Base-by-base conservation (phyloP, 176 grass and related monocot species). In the Oryza nivara region DNA sequence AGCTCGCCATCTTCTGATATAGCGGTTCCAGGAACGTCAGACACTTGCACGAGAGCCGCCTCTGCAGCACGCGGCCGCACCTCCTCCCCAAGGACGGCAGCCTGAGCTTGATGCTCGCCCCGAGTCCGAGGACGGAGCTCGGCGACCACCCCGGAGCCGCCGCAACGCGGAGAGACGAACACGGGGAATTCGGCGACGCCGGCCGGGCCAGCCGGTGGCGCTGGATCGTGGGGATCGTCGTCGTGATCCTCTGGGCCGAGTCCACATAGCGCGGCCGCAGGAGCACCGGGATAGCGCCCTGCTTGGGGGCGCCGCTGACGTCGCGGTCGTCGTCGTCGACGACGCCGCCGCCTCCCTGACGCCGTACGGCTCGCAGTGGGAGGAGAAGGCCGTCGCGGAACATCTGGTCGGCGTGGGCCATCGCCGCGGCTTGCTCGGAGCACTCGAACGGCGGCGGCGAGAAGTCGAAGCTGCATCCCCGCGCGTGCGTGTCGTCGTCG, bases 331-430 rank as follows among this genome's bases (percentile, higher is more conserved):
- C 34, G 12, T 12, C 46, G 2, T 80, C 70, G 36, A 22, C 52
- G 3, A 68, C 70, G 36, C 38, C 65, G 3, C 71, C 34, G 23
- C 68, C 41, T n/a, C 41, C 40, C 4, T 83, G 17, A 26, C 36
- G 20, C 56, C 20, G 67, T 9, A 83, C 76, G 3, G 51, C 64
- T 2, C 86, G 77, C 34, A 89, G 69, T 1, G 92, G 89, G 2
- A 89, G 83, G 34, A 94, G 81, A 19, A 80, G 82, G 73, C 92
- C 92, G 19, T 94, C 13, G 68, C 65, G 22, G 76, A 94, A 82
- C 76, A 94, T 71, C 43, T 87, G 73, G 64, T 88, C 92, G 20
- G 92, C 89, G 49, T 84, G 28, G 25, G 54, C 65, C 63, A 91
- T 84, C 34, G 12, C 84, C 0, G 69, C 38, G 2, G 63, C 38